phyloP scores from a whole-genome alignment of 176 grass and related monocot species.

The Neostapfia colusana region DNA sequence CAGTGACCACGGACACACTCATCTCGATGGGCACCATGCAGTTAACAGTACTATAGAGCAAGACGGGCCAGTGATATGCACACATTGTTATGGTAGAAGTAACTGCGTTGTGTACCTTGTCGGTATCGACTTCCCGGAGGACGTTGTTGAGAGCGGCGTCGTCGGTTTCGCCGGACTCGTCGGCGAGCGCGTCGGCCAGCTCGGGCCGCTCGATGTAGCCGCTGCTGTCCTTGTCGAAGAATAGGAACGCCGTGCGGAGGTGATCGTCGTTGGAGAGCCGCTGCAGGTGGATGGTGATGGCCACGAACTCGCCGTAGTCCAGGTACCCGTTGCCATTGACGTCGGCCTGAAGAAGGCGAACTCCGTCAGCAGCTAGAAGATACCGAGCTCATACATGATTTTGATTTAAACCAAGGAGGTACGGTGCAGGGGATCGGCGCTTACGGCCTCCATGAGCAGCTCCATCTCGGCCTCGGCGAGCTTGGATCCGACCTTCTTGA shows the following conservation, averaged over 20 bases:
- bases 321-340: slow-evolving; percentile 88
- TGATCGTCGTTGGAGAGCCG: slow-evolving; percentile 86
- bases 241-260: slow-evolving; percentile 89
- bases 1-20: not conserved
- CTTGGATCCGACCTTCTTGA: slow-evolving; percentile 80
- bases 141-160: slow-evolving; percentile 64
- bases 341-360: slow-evolving; percentile 49
- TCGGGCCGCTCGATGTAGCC: slow-evolving; percentile 77
- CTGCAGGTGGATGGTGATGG: slow-evolving; percentile 90
- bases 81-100: not conserved
- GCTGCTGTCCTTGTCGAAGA: slow-evolving; percentile 89
- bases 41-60: no score
- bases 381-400: not conserved
- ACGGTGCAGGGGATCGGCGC: not conserved
- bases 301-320: slow-evolving; percentile 95
- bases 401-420: no score
- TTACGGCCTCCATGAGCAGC: slow-evolving; percentile 95
- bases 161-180: slow-evolving; percentile 65
- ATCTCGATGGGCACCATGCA: not conserved
- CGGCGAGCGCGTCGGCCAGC: slow-evolving; percentile 68
- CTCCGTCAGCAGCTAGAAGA: not conserved
- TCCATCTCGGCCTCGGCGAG: slow-evolving; percentile 87
- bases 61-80: no score
- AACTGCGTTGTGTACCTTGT: slow-evolving; percentile 49
- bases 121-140: slow-evolving; percentile 70